These are phyloP conservation scores for Sporothrix schenckii DNA, from an alignment of 2,329 filamentous ascomycete species.

Conservation along the genomic window DNA sequence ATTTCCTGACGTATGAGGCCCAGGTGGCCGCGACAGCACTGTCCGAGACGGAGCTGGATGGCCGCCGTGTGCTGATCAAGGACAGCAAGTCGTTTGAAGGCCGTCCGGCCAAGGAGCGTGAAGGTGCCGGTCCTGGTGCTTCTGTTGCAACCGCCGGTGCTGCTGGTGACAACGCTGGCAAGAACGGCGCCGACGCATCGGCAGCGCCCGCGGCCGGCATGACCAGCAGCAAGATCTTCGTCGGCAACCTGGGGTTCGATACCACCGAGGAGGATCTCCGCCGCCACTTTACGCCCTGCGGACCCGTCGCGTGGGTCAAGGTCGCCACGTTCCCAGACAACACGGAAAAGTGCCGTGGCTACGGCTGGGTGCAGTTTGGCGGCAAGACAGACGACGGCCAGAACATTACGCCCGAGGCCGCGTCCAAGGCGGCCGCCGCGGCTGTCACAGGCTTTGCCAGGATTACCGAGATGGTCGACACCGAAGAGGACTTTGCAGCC, in stretches of 20 bases:
- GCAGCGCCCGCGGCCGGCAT: conserved; percentile 52
- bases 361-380: conserved; percentile 90
- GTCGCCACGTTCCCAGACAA: conserved; percentile 90
- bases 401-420: conserved; percentile 40
- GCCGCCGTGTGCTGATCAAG: conserved; percentile 88
- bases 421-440: conserved; percentile 71
- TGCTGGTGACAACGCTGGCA: conserved; percentile 44
- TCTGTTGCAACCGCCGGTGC: conserved; percentile 27
- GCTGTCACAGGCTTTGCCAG: conserved; percentile 81
- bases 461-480: conserved; percentile 66
- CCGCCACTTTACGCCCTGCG: conserved; percentile 82
- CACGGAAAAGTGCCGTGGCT: conserved; percentile 96
- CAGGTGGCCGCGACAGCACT: conserved; percentile 78
- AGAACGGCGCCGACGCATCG: conserved; percentile 36
- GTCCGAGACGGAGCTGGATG: conserved; percentile 78
- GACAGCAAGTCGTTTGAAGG: conserved; percentile 87
- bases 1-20: conserved; percentile 73
- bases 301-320: conserved; percentile 78
- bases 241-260: conserved; percentile 86
- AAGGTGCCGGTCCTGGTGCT: conserved; percentile 35
- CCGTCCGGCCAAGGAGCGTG: conserved; percentile 55
- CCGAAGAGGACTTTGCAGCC: conserved; percentile 63
- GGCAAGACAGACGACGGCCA: conserved; percentile 27
- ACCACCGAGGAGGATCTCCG: conserved; percentile 78
- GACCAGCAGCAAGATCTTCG: conserved; percentile 74